Evolutionary conservation across 257 asterid genomes (phyloP).

Genomic region (Cruciata laevipes): DNA sequence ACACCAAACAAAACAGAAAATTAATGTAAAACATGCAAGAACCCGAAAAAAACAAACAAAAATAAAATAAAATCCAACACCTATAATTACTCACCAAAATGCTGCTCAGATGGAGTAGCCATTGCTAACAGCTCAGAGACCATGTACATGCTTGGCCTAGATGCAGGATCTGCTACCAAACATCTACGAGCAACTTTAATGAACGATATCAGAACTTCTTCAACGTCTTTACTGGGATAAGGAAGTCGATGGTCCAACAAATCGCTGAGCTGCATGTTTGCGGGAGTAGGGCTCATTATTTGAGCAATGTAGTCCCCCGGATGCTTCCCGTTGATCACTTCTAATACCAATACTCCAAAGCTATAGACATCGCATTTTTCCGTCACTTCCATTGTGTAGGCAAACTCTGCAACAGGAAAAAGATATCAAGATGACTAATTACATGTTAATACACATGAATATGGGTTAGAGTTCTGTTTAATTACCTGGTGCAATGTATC

Average conservation of each 20-base stretch:
- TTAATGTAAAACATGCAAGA: neutral
- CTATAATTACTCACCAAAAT: neutral
- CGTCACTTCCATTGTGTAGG: slow-evolving; percentile 25
- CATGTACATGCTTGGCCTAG: slow-evolving; percentile 21
- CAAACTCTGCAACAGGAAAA: slow-evolving; percentile 12
- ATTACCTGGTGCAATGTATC: slow-evolving; percentile 41
- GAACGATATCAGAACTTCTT: neutral
- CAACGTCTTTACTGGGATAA: neutral
- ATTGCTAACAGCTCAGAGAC: slow-evolving; percentile 21
- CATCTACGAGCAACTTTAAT: neutral
- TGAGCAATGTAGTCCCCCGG: slow-evolving; percentile 21
- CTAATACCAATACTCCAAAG: slow-evolving; percentile 31
- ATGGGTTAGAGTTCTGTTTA: neutral
- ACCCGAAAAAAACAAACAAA: too few relatives aligned
- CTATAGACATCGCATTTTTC: slow-evolving; percentile 34
- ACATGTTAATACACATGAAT: neutral
- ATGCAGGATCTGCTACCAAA: slow-evolving; percentile 1
- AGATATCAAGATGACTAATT: neutral
- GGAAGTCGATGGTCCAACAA: neutral
- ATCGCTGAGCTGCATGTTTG: neutral
- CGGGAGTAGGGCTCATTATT: neutral
- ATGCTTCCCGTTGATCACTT: slow-evolving; percentile 29
- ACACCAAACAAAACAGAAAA: neutral
- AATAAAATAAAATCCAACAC: neutral
- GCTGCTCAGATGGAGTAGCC: neutral